These are phyloP conservation scores for Selaginella moellendorffii DNA, from an alignment of 75 land plant species.

Conservation along the genomic window DNA sequence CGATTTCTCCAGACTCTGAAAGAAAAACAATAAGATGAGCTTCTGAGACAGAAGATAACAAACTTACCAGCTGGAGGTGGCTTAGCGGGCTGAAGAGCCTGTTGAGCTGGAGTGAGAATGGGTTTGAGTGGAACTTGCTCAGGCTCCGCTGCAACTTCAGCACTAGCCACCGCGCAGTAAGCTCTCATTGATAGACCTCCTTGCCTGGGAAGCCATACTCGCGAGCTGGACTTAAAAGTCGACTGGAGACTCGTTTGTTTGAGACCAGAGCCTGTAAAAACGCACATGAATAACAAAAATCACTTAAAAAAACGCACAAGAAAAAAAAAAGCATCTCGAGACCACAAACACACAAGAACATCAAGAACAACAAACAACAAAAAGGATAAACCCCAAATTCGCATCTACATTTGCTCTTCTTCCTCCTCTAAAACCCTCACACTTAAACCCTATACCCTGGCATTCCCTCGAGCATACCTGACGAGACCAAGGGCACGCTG, in stretches of 20 bases:
- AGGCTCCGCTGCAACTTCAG: background rate
- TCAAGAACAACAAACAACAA: too few relatives aligned
- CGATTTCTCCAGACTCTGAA: slow-evolving; percentile 3
- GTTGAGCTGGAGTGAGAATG: background rate
- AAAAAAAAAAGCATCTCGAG: too few relatives aligned
- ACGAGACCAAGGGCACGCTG: background rate
- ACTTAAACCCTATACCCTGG: background rate
- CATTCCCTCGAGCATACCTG: background rate
- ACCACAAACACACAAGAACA: too few relatives aligned
- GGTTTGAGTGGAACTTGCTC: background rate
- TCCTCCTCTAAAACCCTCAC: too few relatives aligned
- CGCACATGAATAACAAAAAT: too few relatives aligned
- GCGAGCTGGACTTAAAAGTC: background rate
- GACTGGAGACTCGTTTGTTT: too few relatives aligned
- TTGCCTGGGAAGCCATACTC: background rate
- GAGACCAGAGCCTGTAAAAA: background rate
- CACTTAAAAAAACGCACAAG: too few relatives aligned
- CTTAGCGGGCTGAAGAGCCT: background rate
- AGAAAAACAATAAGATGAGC: background rate
- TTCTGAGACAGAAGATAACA: background rate
- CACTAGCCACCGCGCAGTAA: background rate
- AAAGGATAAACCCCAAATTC: too few relatives aligned
- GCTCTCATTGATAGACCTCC: background rate
- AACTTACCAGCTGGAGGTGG: background rate
- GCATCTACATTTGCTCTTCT: too few relatives aligned